These are phyloP conservation scores for Fusarium nygamai DNA, from an alignment of 2,329 filamentous ascomycete species.

Conservation along the genomic window DNA sequence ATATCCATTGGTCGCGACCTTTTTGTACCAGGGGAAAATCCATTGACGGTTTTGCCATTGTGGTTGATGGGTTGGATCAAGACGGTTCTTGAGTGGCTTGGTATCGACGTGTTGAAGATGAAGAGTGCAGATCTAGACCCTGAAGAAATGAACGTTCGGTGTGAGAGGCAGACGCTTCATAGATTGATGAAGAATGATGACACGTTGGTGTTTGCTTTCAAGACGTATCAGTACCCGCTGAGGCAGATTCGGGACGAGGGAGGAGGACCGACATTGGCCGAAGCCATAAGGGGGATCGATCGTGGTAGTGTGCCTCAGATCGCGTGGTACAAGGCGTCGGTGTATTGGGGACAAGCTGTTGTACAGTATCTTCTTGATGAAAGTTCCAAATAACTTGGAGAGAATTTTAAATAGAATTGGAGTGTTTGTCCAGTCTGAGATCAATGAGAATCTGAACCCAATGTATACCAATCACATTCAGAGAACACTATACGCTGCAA, in stretches of 20 bases:
- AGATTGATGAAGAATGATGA: not conserved
- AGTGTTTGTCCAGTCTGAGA: fast-evolving
- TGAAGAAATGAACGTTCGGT: not conserved
- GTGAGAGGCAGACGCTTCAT: not conserved
- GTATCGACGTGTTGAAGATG: not conserved
- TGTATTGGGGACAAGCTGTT: not conserved
- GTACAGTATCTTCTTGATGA: not conserved
- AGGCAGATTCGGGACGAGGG: not conserved
- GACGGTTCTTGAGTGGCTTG: not conserved
- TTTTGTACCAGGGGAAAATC: not conserved
- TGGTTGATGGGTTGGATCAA: not conserved
- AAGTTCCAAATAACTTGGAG: fast-evolving
- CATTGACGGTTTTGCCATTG: not conserved
- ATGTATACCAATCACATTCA: fast-evolving
- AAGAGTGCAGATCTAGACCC: fast-evolving
- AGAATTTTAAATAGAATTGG: too few relatives aligned
- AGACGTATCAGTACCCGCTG: not conserved
- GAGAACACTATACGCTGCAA: not conserved
- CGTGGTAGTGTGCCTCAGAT: not conserved
- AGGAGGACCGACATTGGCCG: not conserved
- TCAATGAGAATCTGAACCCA: not conserved
- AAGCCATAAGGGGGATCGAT: not conserved
- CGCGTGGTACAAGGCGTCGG: not conserved
- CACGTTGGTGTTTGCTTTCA: not conserved
- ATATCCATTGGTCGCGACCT: fast-evolving